Base-by-base conservation (phyloP, 2,329 filamentous ascomycete species). In the Trichophyton verrucosum region DNA sequence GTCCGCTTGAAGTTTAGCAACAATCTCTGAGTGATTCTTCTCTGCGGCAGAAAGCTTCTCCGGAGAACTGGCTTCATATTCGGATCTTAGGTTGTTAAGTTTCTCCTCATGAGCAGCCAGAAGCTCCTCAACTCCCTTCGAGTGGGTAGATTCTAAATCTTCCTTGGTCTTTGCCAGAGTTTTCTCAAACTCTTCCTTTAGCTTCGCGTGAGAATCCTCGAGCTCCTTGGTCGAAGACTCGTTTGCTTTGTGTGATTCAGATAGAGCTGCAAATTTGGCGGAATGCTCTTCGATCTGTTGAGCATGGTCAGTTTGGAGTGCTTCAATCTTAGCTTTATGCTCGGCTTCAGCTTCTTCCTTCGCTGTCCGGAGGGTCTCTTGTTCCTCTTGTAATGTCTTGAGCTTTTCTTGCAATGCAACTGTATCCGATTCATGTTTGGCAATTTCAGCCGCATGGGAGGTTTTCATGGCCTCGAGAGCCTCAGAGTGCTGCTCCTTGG, bases 51-150 rank as follows among this genome's bases (percentile, higher is more conserved):
- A 69, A 3, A 76, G 61, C 64, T 74, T 74, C 33, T 68, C 65
- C 61, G 72, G 68, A 62, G 72, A 66, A 0, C 72, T 68, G 3
- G 66, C 58, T 58, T 76, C 73, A 44, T 75, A 67, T 22, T 77
- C 72, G 17, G 65, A 64, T 24, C 69, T 69, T 33, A 77, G 63
- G 33, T 68, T 66, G 9, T 70, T 68, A n/a, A 76, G 53, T 61
- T 76, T 75, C 17, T 71, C 66, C 20, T 77, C 74, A 22, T 75
- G 70, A 4, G 72, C 66, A 13, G 67, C 72, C 57, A 76, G 69
- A 20, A 76, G 68, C 57, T 75, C 71, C 62, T 76, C 73, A 49
- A 76, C 74, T 5, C 70, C 72, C 60, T 71, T 71, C 58, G 67
- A 69, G 60, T 76, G 74, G 53, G 73, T 70, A 3, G 70, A 69